Evolutionary conservation across 1,139 yeast genomes (phyloP).

Genomic region (Debaryomyces sp.): DNA sequence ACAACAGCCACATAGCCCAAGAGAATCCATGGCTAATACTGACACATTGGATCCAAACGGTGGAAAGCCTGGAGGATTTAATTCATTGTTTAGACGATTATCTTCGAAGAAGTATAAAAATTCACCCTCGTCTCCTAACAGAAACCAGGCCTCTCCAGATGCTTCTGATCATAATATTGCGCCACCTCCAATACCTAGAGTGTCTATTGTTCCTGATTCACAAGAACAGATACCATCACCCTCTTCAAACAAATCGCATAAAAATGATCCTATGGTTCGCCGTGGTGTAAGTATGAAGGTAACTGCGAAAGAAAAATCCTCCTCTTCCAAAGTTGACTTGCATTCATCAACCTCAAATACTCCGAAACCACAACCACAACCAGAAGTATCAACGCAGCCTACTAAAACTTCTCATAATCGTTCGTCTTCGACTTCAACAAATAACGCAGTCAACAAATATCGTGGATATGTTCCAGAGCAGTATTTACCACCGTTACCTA

Average conservation of each 20-base stretch:
- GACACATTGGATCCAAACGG: slow-evolving; percentile 40
- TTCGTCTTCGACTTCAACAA: slow-evolving; percentile 33
- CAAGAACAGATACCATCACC: slow-evolving; percentile 20
- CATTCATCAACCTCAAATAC: slow-evolving; percentile 16
- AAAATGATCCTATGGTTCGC: slow-evolving; percentile 54
- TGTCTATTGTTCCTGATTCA: slow-evolving; percentile 20
- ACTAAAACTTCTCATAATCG: slow-evolving; percentile 26
- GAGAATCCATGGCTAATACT: slow-evolving; percentile 21
- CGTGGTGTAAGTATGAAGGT: slow-evolving; percentile 66
- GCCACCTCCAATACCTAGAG: slow-evolving; percentile 14
- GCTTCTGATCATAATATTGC: slow-evolving; percentile 10
- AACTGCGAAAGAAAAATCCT: slow-evolving; percentile 56
- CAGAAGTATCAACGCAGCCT: slow-evolving; percentile 12
- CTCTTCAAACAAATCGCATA: slow-evolving; percentile 16
- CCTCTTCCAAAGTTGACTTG: slow-evolving; percentile 30
- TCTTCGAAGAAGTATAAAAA: slow-evolving; percentile 37
- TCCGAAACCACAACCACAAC: slow-evolving; percentile 7
- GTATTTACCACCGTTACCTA: slow-evolving; percentile 53
- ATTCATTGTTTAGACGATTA: slow-evolving; percentile 42
- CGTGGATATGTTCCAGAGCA: slow-evolving; percentile 48
- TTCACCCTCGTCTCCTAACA: slow-evolving; percentile 18
- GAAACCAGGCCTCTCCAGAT: slow-evolving; percentile 11
- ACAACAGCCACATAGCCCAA: slow-evolving; percentile 36
- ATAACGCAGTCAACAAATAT: slow-evolving; percentile 22
- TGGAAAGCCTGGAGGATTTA: slow-evolving; percentile 33